Percentiles rank a stretch among this genome's conserved stretches.
Evolutionary conservation across 139 green algal genomes (phyloP).

Genomic region (Haematococcus sp.): DNA sequence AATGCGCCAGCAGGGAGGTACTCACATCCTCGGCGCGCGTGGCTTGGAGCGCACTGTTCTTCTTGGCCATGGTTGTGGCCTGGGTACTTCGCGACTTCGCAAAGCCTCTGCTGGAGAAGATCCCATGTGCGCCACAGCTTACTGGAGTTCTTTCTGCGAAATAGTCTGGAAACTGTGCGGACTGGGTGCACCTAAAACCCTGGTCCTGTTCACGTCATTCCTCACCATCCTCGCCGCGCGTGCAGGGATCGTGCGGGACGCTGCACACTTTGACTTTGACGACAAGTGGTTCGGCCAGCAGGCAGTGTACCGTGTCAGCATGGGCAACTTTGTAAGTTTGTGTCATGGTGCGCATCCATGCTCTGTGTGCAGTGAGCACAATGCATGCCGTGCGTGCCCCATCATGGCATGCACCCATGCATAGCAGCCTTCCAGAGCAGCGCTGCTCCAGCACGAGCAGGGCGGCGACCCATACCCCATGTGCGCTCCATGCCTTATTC

Average conservation of each 20-base stretch:
- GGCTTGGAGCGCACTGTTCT: slow-evolving; percentile 87
- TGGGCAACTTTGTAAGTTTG: slow-evolving; percentile 89
- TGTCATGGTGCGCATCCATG: too few relatives aligned
- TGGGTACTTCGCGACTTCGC: slow-evolving; percentile 95
- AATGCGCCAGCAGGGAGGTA: slow-evolving; percentile 37
- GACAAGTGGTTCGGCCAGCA: slow-evolving; percentile 92
- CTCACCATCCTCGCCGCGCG: background rate
- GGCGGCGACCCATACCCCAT: too few relatives aligned
- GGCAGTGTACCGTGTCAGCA: slow-evolving; percentile 91
- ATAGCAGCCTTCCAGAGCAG: background rate
- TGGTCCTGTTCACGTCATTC: background rate
- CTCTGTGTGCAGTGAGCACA: too few relatives aligned
- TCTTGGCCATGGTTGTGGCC: slow-evolving; percentile 77
- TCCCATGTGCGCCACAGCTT: slow-evolving; percentile 93
- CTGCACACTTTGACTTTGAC: slow-evolving; percentile 28
- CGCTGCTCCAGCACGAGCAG: too few relatives aligned
- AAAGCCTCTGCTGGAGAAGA: slow-evolving; percentile 85
- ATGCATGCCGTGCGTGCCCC: too few relatives aligned
- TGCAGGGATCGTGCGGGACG: slow-evolving; percentile 54
- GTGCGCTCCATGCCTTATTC: too few relatives aligned
- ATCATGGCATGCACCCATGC: background rate
- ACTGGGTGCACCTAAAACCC: background rate
- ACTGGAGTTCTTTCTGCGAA: background rate
- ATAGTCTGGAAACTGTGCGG: background rate
- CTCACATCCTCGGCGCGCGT: slow-evolving; percentile 62